Evolutionary conservation across 345 rosid species (phyloP), one percentile per base, ranked within the genome.

Genomic region (Camelina hispida): DNA sequence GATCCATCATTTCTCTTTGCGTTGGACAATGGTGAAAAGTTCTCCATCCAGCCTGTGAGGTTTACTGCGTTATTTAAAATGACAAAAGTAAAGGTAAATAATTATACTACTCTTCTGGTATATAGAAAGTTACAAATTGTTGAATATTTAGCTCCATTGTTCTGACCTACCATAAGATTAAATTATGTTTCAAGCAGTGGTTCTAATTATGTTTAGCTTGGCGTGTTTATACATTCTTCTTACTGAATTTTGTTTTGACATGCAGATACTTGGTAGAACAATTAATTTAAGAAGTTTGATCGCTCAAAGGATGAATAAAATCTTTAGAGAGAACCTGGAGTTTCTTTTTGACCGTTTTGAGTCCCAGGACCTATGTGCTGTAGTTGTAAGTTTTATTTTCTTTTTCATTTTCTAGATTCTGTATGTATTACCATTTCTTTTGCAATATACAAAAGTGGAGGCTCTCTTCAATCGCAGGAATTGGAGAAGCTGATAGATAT

Each of bases 1-100:
- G 99, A 92, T 87, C 94, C 99, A 68, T 90, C 99, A 53, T 95
- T 95, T 82, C 92, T 95, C 68, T 95, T 92, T 83, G 88, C 96
- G 71, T 79, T 85, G 90, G 99, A 95, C 83, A 85, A 86, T 85
- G 94, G 96, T 78, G 98, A 90, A 78, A 95, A 83, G 79, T 89
- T 85, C 78, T 85, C 85, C 44, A 79, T 92, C 78, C 99, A 89
- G 83, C 97, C 98, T 52, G 85, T 90, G 96, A 89, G 97, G 78
- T 88, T 95, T 64, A 81, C 84, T 63, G 86, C 97, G 74, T 84
- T 95, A 75, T 80, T 92, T 78, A 87, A 89, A 83, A 89, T 88
- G 90, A 95, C 99, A 69, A 89, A 96, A 87, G 91, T 95, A 71
- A 89, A 95, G 98, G 99, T 95, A 68, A 85, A 61, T 15, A 42